A percentile compares a stretch with the other conserved stretches of the same genome.
These are phyloP conservation scores for Rhododendron ovatum DNA, from an alignment of 148 eudicot species.

Conservation along the genomic window DNA sequence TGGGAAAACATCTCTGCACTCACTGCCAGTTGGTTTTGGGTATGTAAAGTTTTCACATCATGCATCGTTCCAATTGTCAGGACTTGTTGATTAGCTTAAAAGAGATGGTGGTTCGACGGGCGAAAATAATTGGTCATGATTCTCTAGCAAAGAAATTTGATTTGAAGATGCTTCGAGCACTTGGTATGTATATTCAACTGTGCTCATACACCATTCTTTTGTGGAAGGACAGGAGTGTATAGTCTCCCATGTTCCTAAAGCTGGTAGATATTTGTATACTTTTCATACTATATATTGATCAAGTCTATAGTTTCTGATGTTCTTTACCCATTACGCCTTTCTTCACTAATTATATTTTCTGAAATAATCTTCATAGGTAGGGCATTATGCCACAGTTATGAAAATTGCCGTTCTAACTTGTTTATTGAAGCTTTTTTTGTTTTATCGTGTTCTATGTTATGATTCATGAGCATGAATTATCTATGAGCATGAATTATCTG, in stretches of 20 bases:
- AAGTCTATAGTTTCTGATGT: not conserved
- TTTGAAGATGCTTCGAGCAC: conserved; percentile 50
- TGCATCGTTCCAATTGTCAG: conserved; percentile 22
- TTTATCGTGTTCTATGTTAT: not conserved
- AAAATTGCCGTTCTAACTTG: not conserved
- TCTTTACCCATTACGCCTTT: not conserved
- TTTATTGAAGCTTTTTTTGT: not conserved
- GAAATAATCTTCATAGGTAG: not conserved
- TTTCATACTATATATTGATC: not conserved
- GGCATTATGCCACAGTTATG: not conserved
- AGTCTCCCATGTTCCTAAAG: not conserved
- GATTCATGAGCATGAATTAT: not conserved
- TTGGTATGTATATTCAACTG: conserved; percentile 28
- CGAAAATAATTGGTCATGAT: conserved; percentile 46
- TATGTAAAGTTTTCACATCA: no score
- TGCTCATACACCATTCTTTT: not conserved
- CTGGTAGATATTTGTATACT: not conserved
- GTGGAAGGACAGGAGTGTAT: not conserved
- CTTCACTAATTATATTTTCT: not conserved
- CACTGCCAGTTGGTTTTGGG: not conserved
- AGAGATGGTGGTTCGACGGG: conserved; percentile 41
- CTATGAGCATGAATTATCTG: not conserved
- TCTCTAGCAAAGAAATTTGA: conserved; percentile 47
- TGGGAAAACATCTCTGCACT: not conserved
- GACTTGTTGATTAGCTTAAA: conserved; percentile 57